Evolutionary conservation across 108 stramenopile genomes (phyloP).

Genomic region (Cylindrotheca fusiformis): DNA sequence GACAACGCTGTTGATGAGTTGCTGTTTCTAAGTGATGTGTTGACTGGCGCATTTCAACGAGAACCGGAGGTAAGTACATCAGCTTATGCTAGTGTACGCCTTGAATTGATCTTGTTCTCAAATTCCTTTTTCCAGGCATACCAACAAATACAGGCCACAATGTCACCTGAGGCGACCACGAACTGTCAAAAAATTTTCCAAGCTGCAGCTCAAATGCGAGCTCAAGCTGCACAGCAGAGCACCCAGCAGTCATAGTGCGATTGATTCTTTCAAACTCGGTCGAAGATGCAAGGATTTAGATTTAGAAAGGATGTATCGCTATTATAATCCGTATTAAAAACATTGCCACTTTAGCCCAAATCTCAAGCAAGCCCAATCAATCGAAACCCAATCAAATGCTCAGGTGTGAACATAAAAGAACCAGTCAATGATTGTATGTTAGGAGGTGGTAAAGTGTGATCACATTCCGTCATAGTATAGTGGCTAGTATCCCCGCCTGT

Average conservation of each 20-base stretch:
- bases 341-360: too few species aligned
- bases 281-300: too few species aligned
- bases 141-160: conserved; percentile 74
- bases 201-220: conserved; percentile 57
- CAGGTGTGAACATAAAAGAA: too few species aligned
- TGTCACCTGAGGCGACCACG: conserved; percentile 63
- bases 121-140: conserved; percentile 31
- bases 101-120: background rate
- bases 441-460: too few species aligned
- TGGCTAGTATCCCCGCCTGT: conserved; percentile 97
- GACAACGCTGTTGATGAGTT: conserved; percentile 71
- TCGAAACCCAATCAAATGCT: too few species aligned
- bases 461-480: conserved; percentile 87
- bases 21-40: conserved; percentile 67
- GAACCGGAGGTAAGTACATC: conserved; percentile 71
- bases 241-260: conserved; percentile 16
- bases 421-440: too few species aligned
- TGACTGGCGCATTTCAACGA: conserved; percentile 67
- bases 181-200: conserved; percentile 67
- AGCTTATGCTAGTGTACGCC: background rate
- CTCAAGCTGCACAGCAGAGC: conserved; percentile 38
- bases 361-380: too few species aligned
- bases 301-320: too few species aligned
- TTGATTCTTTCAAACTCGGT: too few species aligned
- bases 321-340: too few species aligned